Evolutionary conservation across 2,329 filamentous ascomycete genomes (phyloP), one percentile per base, ranked within the genome.

Genomic region (Cephalotrichum gorgonifer): DNA sequence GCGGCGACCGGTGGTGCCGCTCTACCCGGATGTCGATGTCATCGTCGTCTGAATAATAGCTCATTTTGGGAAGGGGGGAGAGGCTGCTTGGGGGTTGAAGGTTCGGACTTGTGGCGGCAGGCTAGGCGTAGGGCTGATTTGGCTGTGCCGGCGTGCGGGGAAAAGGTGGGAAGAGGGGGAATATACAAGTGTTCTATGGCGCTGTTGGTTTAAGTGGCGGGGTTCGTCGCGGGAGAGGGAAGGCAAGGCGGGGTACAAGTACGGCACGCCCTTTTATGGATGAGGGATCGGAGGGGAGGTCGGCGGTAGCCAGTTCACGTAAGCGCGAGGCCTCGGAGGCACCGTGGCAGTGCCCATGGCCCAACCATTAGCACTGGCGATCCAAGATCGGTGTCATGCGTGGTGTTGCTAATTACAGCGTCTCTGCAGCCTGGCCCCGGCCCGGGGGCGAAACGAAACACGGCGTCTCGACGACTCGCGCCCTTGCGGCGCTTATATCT

Each of bases 11-110:
- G 33, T 65, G 66, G 25, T 67, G 69, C 47, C 65, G 66, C 52
- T 76, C 60, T 31, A 17, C 33, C 42, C 64, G 73, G 54, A 79
- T 68, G 55, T 80, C 72, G 46, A 78, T 57, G 43, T 78, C 76
- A 30, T 79, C 74, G 54, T 75, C 70, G 49, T 72, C 68, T 56
- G 43, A 39, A 39, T 71, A 74, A 57, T 71, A 71, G 54, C 58
- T 66, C 51, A 57, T 63, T 61, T 64, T 67, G n/a, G 47, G 4
- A 14, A 30, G 41, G 14, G 41, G 23, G n/a, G n/a, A n/a, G n/a
- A n/a, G n/a, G n/a, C n/a, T n/a, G 26, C 9, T 6, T 27, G 20
- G 33, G 27, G 17, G 38, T 28, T 11, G 39, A 43, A 25, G 31
- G 20, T 14, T 44, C 17, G 26, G 20, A 44, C 17, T n/a, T n/a